Conservation (phyloP, 2,329 filamentous ascomycete genomes). For the Colletotrichum filicis region DNA sequence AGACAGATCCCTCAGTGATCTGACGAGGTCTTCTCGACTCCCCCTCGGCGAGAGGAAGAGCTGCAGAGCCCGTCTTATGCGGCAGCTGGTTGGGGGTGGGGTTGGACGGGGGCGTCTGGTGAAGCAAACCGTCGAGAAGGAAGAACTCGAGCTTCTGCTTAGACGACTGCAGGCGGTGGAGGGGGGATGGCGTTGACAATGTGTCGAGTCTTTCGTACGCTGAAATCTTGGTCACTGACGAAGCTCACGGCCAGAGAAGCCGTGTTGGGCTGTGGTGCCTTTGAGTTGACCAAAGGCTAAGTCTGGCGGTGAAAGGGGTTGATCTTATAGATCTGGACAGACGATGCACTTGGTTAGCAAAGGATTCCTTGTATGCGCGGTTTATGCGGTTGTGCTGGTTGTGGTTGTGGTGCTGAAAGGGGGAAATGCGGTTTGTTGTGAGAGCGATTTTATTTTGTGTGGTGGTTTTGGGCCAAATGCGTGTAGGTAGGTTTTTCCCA, state of each 20-base stretch:
- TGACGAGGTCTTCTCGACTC: slow-evolving; percentile 99
- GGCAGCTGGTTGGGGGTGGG: slow-evolving; percentile 87
- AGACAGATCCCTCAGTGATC: slow-evolving; percentile 89
- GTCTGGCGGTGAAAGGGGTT: slow-evolving; percentile 26
- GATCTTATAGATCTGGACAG: slow-evolving; percentile 36
- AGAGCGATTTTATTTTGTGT: slow-evolving; percentile 16
- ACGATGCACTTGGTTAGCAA: slow-evolving; percentile 4
- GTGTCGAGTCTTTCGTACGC: slow-evolving; percentile 71
- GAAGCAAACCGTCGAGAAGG: slow-evolving; percentile 61
- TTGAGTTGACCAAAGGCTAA: slow-evolving; percentile 76
- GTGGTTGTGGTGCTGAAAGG: background rate
- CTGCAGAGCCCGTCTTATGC: slow-evolving; percentile 98
- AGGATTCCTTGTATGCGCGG: slow-evolving; percentile 1
- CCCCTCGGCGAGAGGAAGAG: slow-evolving; percentile 99
- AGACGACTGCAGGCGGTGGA: slow-evolving; percentile 59
- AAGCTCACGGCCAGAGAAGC: slow-evolving; percentile 71
- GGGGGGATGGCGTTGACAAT: slow-evolving; percentile 75
- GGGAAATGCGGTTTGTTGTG: background rate
- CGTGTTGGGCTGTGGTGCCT: slow-evolving; percentile 69
- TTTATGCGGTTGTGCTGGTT: background rate
- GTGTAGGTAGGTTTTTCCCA: background rate
- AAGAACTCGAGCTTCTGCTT: slow-evolving; percentile 59
- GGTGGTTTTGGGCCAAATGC: background rate
- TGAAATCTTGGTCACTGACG: slow-evolving; percentile 77
- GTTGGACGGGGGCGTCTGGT: slow-evolving; percentile 62